phyloP scores from a whole-genome alignment of 768 basidiomycete species.

The Lactarius hatsudake region DNA sequence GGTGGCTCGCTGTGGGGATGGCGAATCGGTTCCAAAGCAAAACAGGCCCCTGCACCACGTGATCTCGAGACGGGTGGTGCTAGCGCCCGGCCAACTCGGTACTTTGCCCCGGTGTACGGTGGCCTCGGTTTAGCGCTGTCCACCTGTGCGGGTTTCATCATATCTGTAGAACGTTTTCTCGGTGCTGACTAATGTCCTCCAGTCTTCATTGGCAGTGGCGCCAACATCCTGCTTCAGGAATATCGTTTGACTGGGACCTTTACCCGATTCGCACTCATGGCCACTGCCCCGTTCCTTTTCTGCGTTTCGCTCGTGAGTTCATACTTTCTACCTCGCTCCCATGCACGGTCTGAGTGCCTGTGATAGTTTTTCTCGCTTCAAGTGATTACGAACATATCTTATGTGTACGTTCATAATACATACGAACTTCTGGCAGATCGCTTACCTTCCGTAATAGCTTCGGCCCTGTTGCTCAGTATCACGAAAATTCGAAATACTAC shows the following conservation, averaged over 20 bases:
- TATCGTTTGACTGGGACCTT: constrained; percentile 62
- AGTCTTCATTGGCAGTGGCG: constrained; percentile 72
- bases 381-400: constrained; percentile 60
- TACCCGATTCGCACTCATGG: constrained; percentile 62
- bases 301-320: constrained; percentile 67
- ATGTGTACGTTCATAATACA: constrained; percentile 47
- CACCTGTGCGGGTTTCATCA: constrained; percentile 47
- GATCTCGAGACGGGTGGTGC: constrained; percentile 54
- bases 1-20: constrained; percentile 31
- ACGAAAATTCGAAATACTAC: constrained; percentile 82
- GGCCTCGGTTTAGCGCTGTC: constrained; percentile 68
- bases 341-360: not conserved
- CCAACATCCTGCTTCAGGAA: constrained; percentile 59
- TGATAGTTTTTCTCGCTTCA: constrained; percentile 71
- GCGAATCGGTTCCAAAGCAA: constrained; percentile 34
- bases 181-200: not conserved
- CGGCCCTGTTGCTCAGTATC: constrained; percentile 82
- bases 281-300: constrained; percentile 65
- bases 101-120: constrained; percentile 70
- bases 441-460: constrained; percentile 40
- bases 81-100: constrained; percentile 40
- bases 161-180: not conserved
- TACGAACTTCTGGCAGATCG: not conserved
- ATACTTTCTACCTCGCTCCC: not conserved
- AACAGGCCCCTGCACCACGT: constrained; percentile 19